A percentile compares a stretch with the other conserved stretches of the same genome.
Conservation (phyloP, 441 rosid species). For the Raphanus hybrid region DNA sequence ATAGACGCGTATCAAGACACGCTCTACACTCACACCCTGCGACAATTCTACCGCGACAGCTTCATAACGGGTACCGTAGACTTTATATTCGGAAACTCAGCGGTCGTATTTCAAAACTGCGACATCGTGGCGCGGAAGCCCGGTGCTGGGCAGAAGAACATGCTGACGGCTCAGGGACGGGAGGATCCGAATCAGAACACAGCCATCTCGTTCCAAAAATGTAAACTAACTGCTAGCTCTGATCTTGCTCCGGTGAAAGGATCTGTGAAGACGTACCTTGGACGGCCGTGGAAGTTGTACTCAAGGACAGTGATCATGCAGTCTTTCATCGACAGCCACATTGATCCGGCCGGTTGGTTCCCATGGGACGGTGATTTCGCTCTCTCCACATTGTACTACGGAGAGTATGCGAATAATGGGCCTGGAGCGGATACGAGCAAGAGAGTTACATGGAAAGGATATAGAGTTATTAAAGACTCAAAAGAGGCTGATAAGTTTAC, state of each 20-base stretch:
- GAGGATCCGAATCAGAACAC: slow-evolving; percentile 63
- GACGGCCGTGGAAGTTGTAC: slow-evolving; percentile 69
- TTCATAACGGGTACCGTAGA: slow-evolving; percentile 64
- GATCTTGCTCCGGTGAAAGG: slow-evolving; percentile 60
- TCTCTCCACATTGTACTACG: slow-evolving; percentile 66
- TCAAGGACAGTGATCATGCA: slow-evolving; percentile 72
- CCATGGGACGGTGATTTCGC: slow-evolving; percentile 62
- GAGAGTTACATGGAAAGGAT: slow-evolving; percentile 72
- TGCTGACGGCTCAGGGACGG: slow-evolving; percentile 78
- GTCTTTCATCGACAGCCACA: slow-evolving; percentile 54
- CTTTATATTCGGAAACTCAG: slow-evolving; percentile 68
- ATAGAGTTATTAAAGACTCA: slow-evolving; percentile 50
- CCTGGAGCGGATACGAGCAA: slow-evolving; percentile 64
- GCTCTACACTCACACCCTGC: slow-evolving; percentile 59
- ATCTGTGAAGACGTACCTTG: slow-evolving; percentile 51
- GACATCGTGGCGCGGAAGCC: slow-evolving; percentile 61
- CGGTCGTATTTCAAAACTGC: slow-evolving; percentile 66
- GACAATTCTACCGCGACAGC: slow-evolving; percentile 74
- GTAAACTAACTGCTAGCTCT: slow-evolving; percentile 54
- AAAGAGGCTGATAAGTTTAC: slow-evolving; percentile 67
- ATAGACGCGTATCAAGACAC: slow-evolving; percentile 79
- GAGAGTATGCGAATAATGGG: slow-evolving; percentile 68
- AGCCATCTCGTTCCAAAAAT: slow-evolving; percentile 69
- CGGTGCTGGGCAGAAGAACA: slow-evolving; percentile 50
- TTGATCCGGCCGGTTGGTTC: slow-evolving; percentile 74